Percentiles rank a stretch among this genome's conserved stretches.
Conservation (phyloP, 1,284 basidiomycete genomes). For the Trichosporon asahii region DNA sequence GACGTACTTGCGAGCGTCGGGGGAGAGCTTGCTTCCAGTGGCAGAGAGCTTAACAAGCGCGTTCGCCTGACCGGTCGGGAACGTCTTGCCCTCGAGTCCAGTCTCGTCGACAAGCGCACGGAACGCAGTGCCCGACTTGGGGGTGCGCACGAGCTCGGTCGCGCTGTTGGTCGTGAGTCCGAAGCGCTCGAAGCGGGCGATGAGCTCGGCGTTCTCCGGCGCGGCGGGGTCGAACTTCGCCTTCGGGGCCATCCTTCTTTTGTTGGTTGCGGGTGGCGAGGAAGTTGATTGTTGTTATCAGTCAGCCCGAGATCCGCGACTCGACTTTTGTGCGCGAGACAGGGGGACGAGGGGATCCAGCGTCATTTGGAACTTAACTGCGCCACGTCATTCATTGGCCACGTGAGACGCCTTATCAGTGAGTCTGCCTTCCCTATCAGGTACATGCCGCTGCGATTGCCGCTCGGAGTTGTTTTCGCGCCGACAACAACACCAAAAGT, state of each 20-base stretch:
- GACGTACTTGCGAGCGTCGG: constrained; percentile 64
- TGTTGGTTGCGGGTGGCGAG: constrained; percentile 4
- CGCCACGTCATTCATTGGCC: constrained; percentile 5
- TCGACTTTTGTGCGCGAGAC: constrained; percentile 8
- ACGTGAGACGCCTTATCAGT: constrained; percentile 1
- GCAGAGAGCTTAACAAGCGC: constrained; percentile 69
- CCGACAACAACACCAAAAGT: background rate
- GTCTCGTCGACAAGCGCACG: constrained; percentile 67
- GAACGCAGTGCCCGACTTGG: constrained; percentile 69
- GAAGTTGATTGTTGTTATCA: constrained; percentile 8
- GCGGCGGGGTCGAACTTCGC: constrained; percentile 56
- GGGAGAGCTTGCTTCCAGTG: constrained; percentile 61
- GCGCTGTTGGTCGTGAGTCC: constrained; percentile 76
- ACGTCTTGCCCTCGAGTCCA: constrained; percentile 54
- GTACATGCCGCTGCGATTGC: background rate
- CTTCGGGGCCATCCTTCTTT: constrained; percentile 49
- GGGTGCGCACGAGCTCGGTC: constrained; percentile 72
- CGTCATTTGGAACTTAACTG: background rate
- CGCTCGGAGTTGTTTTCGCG: background rate
- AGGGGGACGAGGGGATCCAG: background rate
- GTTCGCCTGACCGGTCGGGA: constrained; percentile 77
- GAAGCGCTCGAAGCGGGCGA: constrained; percentile 72
- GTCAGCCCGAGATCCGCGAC: background rate
- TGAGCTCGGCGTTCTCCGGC: constrained; percentile 56
- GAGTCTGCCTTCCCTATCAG: background rate